phyloP scores from a whole-genome alignment of 192 early-diverging fungal species.

The Rhizophagus sp. region DNA sequence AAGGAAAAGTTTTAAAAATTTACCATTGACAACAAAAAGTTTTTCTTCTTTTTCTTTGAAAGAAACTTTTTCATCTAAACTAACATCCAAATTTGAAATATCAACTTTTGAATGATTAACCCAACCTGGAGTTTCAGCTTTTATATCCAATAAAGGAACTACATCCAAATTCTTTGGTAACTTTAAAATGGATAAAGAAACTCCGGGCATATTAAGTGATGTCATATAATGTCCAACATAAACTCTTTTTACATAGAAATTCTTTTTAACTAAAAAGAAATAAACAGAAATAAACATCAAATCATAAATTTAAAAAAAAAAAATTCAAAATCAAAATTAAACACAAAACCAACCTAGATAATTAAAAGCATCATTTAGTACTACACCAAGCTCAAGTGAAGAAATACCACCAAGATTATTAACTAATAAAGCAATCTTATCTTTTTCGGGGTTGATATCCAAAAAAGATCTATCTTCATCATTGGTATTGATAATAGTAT shows the following conservation, averaged over 20 bases:
- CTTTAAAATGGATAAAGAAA: slow-evolving; percentile 67
- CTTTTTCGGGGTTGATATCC: slow-evolving; percentile 28
- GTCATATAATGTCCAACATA: slow-evolving; percentile 78
- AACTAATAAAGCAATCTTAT: slow-evolving; percentile 65
- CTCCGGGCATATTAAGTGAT: slow-evolving; percentile 79
- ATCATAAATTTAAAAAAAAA: not conserved
- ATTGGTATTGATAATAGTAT: slow-evolving; percentile 48
- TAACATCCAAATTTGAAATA: slow-evolving; percentile 47
- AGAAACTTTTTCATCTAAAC: slow-evolving; percentile 64
- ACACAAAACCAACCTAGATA: not conserved
- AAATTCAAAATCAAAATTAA: not conserved
- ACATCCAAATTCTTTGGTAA: slow-evolving; percentile 54
- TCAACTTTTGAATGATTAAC: slow-evolving; percentile 43
- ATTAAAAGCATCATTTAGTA: slow-evolving; percentile 70
- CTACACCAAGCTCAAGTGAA: slow-evolving; percentile 68
- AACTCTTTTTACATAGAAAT: slow-evolving; percentile 54
- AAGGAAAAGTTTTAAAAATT: not conserved
- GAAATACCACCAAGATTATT: slow-evolving; percentile 85
- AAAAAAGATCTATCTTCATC: slow-evolving; percentile 40
- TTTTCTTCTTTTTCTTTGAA: slow-evolving; percentile 35
- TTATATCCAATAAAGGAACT: slow-evolving; percentile 55
- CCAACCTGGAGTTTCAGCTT: slow-evolving; percentile 67
- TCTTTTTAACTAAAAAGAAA: slow-evolving; percentile 29
- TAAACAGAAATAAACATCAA: not conserved
- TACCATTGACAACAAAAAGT: not conserved